These are phyloP conservation scores for Austroboletus festivus DNA, from an alignment of 768 basidiomycete species.

Conservation along the genomic window DNA sequence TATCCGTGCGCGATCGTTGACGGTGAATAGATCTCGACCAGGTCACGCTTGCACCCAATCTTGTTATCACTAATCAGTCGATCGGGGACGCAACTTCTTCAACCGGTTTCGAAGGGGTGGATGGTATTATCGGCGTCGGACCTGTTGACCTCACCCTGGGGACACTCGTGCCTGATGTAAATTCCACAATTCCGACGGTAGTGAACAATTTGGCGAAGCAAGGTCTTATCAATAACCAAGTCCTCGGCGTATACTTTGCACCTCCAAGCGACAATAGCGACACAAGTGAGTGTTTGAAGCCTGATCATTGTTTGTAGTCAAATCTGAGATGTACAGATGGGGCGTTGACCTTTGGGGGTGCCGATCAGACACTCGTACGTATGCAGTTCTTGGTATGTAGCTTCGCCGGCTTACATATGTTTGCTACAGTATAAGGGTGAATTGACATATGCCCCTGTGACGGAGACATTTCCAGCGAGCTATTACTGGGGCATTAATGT, in stretches of 20 bases:
- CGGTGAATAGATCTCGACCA: constrained; percentile 21
- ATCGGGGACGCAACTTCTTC: constrained; percentile 23
- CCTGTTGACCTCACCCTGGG: constrained; percentile 19
- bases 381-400: not conserved
- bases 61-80: constrained; percentile 28
- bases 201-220: constrained; percentile 25
- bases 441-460: constrained; percentile 25
- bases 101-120: constrained; percentile 17
- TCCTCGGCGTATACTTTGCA: constrained; percentile 14
- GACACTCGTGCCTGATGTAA: not conserved
- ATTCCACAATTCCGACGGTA: constrained; percentile 21
- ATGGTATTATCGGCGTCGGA: constrained; percentile 30
- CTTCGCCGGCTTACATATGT: no score
- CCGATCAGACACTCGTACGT: no score
- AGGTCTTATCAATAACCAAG: constrained; percentile 10
- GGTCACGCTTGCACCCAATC: constrained; percentile 21
- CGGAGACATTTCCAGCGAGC: constrained; percentile 22
- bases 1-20: not conserved
- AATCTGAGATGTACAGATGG: no score
- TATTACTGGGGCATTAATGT: constrained; percentile 32
- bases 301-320: no score
- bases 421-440: constrained; percentile 15
- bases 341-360: no score
- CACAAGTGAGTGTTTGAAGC: no score
- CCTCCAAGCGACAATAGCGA: no score